Conservation (phyloP, 345 rosid species). For the Sapria himalayana region DNA sequence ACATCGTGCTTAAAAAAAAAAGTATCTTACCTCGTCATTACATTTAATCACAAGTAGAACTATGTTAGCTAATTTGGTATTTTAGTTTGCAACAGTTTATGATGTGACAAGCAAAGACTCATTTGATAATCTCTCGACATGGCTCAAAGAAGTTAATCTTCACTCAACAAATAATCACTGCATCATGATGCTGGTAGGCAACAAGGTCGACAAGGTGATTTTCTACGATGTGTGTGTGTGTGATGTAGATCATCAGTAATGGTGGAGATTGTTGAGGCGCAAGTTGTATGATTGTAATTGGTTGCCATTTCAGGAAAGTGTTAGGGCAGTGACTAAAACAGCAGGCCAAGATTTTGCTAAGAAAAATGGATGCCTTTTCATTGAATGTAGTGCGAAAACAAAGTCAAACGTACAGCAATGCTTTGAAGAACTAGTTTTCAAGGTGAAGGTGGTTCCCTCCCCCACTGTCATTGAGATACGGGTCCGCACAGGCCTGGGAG, state of each 20-base stretch:
- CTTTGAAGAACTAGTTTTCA: slow-evolving; percentile 90
- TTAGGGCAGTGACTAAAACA: slow-evolving; percentile 72
- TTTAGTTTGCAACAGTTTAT: slow-evolving; percentile 3
- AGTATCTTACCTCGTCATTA: too few species aligned
- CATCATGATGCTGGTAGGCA: slow-evolving; percentile 6
- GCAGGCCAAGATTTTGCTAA: slow-evolving; percentile 83
- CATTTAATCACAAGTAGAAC: too few species aligned
- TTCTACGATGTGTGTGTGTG: background rate
- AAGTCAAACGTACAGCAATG: slow-evolving; percentile 76
- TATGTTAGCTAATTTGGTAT: too few species aligned
- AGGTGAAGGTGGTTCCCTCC: slow-evolving; percentile 21
- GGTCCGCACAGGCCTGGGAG: too few species aligned
- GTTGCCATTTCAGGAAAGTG: slow-evolving; percentile 45
- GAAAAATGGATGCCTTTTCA: slow-evolving; percentile 75
- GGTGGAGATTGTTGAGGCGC: background rate
- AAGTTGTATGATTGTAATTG: too few species aligned
- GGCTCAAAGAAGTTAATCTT: slow-evolving; percentile 5
- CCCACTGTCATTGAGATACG: background rate
- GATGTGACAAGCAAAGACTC: slow-evolving; percentile 5
- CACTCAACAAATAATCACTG: slow-evolving; percentile 6
- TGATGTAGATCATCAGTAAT: background rate
- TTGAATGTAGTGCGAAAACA: slow-evolving; percentile 92
- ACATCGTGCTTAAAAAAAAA: too few species aligned
- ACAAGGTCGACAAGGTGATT: slow-evolving; percentile 5
- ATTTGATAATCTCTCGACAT: slow-evolving; percentile 4